Evolutionary conservation across 2,329 filamentous ascomycete species (phyloP), one percentile per base, ranked within the genome.

Genomic region (Ophiosphaerella korrae): DNA sequence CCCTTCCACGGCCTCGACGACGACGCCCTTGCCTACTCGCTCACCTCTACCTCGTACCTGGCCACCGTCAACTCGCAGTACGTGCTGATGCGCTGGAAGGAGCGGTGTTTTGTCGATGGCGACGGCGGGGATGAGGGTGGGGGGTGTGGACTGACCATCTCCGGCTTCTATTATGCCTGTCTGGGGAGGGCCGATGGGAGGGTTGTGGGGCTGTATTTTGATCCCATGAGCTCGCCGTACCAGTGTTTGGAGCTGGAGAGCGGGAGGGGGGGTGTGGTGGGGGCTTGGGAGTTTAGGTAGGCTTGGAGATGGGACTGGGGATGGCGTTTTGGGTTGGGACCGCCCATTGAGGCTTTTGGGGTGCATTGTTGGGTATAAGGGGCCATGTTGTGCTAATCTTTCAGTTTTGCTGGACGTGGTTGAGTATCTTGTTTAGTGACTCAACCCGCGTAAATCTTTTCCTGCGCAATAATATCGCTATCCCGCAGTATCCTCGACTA

Each of bases 21-120:
- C 48, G 67, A 75, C 2, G 73, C 79, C 11, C 60, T 80, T 9
- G 75, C 77, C 1, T 65, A 71, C n/a, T 68, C 72, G 3, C 64
- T 83, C 7, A 73, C 80, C 7, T 77, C 72, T 44, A 71, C 64
- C 12, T 74, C 64, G 66, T 60, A 66, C 45, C 49, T 49, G 1
- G 55, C 67, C 8, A 66, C 67, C 5, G 63, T 82, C 13, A 69
- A 68, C 38, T 64, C 74, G 26, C 74, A 81, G n/a, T 83, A 79
- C 73, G 74, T 83, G 21, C 74, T 82, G 40, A 83, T 83, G 80
- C 74, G 81, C 24, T 82, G 80, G 80, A 83, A 83, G 63, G 81
- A 81, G 63, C 72, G 75, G 12, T 80, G 78, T 57, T 80, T 81
- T 52, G 75, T 80, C 11, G 18, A 21, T 4, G 18, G 18, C 3